Evolutionary conservation across 116 monocot species (phyloP).

Genomic region (Phalaenopsis hybrid): DNA sequence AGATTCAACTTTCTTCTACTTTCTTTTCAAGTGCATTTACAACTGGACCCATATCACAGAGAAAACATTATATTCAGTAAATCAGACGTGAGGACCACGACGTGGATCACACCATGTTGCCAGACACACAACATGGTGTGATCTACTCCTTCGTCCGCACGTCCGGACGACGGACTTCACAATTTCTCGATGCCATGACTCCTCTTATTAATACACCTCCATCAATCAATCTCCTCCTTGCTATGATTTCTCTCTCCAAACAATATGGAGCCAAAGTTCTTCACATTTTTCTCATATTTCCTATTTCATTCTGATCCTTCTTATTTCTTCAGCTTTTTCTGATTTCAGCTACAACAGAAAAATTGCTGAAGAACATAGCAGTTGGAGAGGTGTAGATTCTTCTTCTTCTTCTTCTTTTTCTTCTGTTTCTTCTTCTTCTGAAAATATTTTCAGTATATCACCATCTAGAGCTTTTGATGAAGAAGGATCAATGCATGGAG

Average conservation of each 20-base stretch:
- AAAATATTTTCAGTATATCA: slow-evolving; percentile 1
- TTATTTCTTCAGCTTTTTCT: background rate
- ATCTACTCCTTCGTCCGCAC: too few relatives aligned
- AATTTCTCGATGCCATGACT: too few relatives aligned
- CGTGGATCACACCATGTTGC: too few relatives aligned
- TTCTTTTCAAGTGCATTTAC: too few relatives aligned
- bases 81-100: too few relatives aligned
- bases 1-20: too few relatives aligned
- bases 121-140: too few relatives aligned
- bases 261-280: background rate
- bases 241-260: background rate
- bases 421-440: background rate
- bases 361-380: background rate
- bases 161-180: too few relatives aligned
- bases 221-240: background rate
- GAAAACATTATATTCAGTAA: too few relatives aligned
- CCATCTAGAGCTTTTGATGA: background rate
- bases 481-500: background rate
- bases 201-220: background rate
- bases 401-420: background rate
- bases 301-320: slow-evolving; percentile 8
- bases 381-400: background rate
- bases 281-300: background rate
- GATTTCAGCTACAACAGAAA: slow-evolving; percentile 10
- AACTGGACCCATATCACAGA: too few relatives aligned